Conservation (phyloP, 306 rosid genomes). For the Acmispon strigosus region DNA sequence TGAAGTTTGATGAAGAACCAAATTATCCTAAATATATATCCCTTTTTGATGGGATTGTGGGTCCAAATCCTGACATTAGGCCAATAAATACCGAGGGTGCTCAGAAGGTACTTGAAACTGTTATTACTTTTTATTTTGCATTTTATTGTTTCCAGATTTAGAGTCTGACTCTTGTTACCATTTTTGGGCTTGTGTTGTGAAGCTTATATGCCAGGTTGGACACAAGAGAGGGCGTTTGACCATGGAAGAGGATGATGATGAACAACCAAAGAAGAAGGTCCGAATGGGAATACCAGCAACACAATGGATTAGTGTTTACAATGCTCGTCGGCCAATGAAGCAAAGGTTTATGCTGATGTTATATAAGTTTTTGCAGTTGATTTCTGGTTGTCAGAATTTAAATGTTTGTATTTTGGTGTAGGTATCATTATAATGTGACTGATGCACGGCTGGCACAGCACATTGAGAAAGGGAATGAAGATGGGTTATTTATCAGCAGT, state of each 20-base stretch:
- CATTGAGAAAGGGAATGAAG: conserved; percentile 81
- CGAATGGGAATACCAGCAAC: conserved; percentile 86
- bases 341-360: conserved; percentile 60
- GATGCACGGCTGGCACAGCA: conserved; percentile 78
- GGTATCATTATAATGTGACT: conserved; percentile 94
- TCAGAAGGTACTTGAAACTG: conserved; percentile 55
- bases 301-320: conserved; percentile 92
- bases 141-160: neutral
- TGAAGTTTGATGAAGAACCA: conserved; percentile 91
- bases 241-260: conserved; percentile 77
- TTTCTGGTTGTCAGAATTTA: neutral
- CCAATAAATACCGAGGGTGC: conserved; percentile 97
- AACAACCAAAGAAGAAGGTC: conserved; percentile 84
- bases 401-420: conserved; percentile 14
- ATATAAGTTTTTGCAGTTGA: neutral
- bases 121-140: neutral
- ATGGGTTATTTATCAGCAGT: conserved; percentile 75
- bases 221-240: conserved; percentile 78
- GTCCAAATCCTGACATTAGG: conserved; percentile 76
- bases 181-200: conserved; percentile 26
- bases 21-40: conserved; percentile 84
- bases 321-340: conserved; percentile 89
- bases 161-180: neutral
- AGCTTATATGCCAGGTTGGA: conserved; percentile 79
- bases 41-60: conserved; percentile 80